phyloP scores from a whole-genome alignment of 2,329 filamentous ascomycete genomes.

The Sporothrix brunneoviolacea region DNA sequence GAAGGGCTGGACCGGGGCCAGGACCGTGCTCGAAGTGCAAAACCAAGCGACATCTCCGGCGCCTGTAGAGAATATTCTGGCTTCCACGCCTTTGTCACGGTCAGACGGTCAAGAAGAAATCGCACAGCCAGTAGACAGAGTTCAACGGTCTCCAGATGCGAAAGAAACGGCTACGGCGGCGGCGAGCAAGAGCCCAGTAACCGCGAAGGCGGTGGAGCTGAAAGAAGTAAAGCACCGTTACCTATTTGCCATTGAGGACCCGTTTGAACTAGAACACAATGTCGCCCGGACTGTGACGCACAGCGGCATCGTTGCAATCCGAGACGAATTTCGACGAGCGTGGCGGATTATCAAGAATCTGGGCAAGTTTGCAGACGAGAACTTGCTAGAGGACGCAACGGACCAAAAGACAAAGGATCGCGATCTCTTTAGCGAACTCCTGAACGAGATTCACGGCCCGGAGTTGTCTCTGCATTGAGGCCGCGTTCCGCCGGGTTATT shows the following conservation, averaged over 20 bases:
- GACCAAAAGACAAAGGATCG: constrained; percentile 29
- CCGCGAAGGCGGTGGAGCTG: constrained; percentile 33
- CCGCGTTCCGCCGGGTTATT: too few relatives aligned
- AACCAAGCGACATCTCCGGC: constrained; percentile 24
- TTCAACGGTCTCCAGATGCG: too few relatives aligned
- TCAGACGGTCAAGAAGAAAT: too few relatives aligned
- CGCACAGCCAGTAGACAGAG: too few relatives aligned
- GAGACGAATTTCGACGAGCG: constrained; percentile 77
- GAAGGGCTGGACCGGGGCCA: constrained; percentile 84
- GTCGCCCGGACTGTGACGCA: constrained; percentile 82
- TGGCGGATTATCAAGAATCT: constrained; percentile 61
- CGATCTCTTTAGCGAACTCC: constrained; percentile 29
- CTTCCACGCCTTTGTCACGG: too few relatives aligned
- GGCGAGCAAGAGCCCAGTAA: constrained; percentile 5
- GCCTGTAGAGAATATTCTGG: not conserved
- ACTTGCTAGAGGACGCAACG: constrained; percentile 46
- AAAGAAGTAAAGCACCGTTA: constrained; percentile 75
- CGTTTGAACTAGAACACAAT: constrained; percentile 83
- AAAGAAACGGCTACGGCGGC: constrained; percentile 8
- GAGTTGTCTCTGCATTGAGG: constrained; percentile 2
- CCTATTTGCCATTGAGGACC: constrained; percentile 85
- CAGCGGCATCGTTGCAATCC: constrained; percentile 71
- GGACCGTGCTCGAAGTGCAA: constrained; percentile 55
- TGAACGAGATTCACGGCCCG: constrained; percentile 36
- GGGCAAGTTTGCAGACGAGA: constrained; percentile 36